These are phyloP conservation scores for Aspergillus asperescens DNA, from an alignment of 495 filamentous ascomycete species.

Conservation along the genomic window DNA sequence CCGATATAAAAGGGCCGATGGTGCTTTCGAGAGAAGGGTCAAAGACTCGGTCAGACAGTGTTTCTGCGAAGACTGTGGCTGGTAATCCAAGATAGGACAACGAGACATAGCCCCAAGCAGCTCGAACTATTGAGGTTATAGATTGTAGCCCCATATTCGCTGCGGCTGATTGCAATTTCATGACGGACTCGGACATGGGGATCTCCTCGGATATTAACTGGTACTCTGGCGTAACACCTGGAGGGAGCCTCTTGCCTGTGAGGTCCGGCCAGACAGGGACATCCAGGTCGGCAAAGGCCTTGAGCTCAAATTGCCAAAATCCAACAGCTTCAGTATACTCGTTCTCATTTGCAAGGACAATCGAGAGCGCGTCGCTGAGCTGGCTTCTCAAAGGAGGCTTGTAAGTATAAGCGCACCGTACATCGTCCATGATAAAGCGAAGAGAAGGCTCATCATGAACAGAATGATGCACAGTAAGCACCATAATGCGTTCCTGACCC, in stretches of 20 bases:
- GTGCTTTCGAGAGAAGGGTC: constrained; percentile 21
- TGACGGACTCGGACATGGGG: constrained; percentile 12
- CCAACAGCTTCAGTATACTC: constrained; percentile 14
- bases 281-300: constrained; percentile 17
- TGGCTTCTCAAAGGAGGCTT: constrained; percentile 22
- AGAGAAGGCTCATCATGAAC: constrained; percentile 34
- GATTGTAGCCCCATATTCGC: constrained; percentile 27
- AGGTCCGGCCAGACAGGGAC: constrained; percentile 30
- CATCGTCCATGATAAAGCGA: constrained; percentile 24
- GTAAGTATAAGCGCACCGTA: constrained; percentile 22
- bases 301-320: constrained; percentile 26
- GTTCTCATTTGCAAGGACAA: constrained; percentile 18
- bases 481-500: constrained; percentile 19
- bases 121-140: constrained; percentile 26
- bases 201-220: constrained; percentile 16
- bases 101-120: constrained; percentile 28
- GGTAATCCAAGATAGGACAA: constrained; percentile 29
- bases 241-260: constrained; percentile 17
- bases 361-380: constrained; percentile 22
- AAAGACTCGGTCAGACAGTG: constrained; percentile 28
- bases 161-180: constrained; percentile 18
- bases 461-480: constrained; percentile 32
- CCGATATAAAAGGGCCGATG: constrained; percentile 29
- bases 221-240: constrained; percentile 15
- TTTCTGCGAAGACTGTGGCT: constrained; percentile 32